Conservation (phyloP, 768 basidiomycete genomes). For the Suillus plorans region DNA sequence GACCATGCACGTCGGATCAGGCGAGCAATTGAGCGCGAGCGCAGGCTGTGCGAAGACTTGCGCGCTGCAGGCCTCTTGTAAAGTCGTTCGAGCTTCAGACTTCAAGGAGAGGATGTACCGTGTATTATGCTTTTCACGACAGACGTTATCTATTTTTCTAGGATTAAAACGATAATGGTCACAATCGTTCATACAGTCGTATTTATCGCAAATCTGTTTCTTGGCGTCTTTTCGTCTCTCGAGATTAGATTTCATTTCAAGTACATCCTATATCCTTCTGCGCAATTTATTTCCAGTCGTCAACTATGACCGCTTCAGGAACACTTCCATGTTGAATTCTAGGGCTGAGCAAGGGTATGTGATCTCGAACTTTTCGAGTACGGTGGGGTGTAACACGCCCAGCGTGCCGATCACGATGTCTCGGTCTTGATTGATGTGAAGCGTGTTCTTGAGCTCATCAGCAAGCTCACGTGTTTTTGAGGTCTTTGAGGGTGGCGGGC, state of each 20-base stretch:
- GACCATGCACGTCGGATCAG: conserved; percentile 42
- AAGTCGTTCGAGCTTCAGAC: not conserved
- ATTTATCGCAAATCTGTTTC: not conserved
- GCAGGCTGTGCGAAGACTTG: conserved; percentile 56
- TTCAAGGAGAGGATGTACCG: not conserved
- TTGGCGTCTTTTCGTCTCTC: not conserved
- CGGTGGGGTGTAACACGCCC: conserved; percentile 91
- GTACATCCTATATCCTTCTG: conserved; percentile 4
- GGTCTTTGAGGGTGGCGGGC: conserved; percentile 39
- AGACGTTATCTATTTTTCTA: conserved; percentile 7
- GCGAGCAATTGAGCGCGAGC: conserved; percentile 52
- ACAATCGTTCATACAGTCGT: not conserved
- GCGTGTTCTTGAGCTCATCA: conserved; percentile 45
- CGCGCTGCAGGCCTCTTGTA: conserved; percentile 65
- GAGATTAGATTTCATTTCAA: conserved; percentile 7
- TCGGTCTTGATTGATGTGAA: conserved; percentile 31
- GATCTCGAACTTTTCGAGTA: conserved; percentile 92
- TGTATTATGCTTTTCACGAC: not conserved
- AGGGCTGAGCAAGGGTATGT: conserved; percentile 91
- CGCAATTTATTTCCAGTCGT: conserved; percentile 6
- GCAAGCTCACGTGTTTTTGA: conserved; percentile 22
- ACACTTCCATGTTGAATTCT: conserved; percentile 94
- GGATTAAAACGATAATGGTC: not conserved
- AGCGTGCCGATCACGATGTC: conserved; percentile 86
- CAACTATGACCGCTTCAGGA: conserved; percentile 59